Evolutionary conservation across 306 rosid species (phyloP).

Genomic region (Mimosa bimucronata): DNA sequence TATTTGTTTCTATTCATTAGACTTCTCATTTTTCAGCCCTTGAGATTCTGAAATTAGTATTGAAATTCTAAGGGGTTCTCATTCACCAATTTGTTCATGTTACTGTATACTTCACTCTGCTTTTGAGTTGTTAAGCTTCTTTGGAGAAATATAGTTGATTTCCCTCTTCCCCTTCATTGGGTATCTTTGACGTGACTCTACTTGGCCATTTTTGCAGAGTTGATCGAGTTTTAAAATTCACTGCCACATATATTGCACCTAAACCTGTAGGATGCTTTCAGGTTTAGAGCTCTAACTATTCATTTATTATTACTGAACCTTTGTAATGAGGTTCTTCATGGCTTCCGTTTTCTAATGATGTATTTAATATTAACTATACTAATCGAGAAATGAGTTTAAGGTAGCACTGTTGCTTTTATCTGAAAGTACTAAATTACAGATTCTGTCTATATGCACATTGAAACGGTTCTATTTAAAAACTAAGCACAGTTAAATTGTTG

Average conservation of each 20-base stretch:
- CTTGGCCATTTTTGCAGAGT: constrained; percentile 49
- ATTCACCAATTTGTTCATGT: not conserved
- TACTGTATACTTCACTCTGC: not conserved
- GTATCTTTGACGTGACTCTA: not conserved
- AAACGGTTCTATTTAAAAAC: not conserved
- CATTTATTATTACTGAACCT: constrained; percentile 3
- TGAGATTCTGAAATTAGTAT: not conserved
- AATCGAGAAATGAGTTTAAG: not conserved
- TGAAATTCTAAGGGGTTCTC: not conserved
- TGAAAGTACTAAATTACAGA: not conserved
- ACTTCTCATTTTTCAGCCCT: not conserved
- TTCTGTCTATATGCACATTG: not conserved
- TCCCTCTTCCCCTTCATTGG: not conserved
- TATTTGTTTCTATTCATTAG: not conserved
- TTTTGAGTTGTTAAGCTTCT: not conserved
- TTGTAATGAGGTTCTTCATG: constrained; percentile 3
- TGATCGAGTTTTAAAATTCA: constrained; percentile 56
- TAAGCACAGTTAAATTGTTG: not conserved
- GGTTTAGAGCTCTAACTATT: constrained; percentile 44
- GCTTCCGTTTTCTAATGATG: not conserved
- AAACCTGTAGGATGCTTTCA: constrained; percentile 43
- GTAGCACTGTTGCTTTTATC: not conserved
- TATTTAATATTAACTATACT: constrained; percentile 1
- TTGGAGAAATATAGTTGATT: not conserved
- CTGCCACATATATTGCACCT: constrained; percentile 37